Conservation (phyloP, 352 stramenopile genomes). For the Pythium sukuiense region DNA sequence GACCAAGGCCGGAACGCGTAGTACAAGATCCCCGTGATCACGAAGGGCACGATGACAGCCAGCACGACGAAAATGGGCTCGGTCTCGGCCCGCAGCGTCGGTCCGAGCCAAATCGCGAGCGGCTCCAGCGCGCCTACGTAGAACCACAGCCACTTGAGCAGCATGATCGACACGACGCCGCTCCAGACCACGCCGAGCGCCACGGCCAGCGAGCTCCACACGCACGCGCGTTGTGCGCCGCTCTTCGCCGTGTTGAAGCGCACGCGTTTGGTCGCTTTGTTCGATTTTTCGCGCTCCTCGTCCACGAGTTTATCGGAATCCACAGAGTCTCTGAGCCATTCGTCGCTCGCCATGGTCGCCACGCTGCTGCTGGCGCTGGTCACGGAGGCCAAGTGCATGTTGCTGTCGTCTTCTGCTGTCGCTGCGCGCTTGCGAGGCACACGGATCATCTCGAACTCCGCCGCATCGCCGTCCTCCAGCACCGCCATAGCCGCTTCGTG, state of each 20-base stretch:
- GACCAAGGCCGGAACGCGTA: conserved; percentile 14
- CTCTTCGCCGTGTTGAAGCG: not conserved
- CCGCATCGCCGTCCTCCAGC: not conserved
- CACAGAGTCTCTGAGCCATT: not conserved
- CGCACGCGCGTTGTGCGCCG: not conserved
- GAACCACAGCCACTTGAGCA: conserved; percentile 29
- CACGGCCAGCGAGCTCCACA: conserved; percentile 16
- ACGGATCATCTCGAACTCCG: conserved; percentile 20
- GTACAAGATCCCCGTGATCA: conserved; percentile 20
- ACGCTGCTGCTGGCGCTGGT: not conserved
- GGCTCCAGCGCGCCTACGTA: conserved; percentile 19
- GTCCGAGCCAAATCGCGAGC: conserved; percentile 24
- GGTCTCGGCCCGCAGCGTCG: conserved; percentile 11
- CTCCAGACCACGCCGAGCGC: conserved; percentile 19
- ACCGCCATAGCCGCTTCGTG: not conserved
- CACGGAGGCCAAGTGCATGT: conserved; percentile 1
- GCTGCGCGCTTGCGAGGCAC: conserved; percentile 22
- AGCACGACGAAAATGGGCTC: conserved; percentile 19
- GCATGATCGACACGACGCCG: conserved; percentile 13
- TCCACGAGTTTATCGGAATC: not conserved
- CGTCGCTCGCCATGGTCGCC: not conserved
- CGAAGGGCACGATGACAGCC: conserved; percentile 19
- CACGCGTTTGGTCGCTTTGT: not conserved
- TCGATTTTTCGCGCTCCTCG: not conserved
- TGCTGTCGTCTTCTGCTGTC: conserved; percentile 5